phyloP scores from a whole-genome alignment of 345 rosid species.

The Nasturtium officinale region DNA sequence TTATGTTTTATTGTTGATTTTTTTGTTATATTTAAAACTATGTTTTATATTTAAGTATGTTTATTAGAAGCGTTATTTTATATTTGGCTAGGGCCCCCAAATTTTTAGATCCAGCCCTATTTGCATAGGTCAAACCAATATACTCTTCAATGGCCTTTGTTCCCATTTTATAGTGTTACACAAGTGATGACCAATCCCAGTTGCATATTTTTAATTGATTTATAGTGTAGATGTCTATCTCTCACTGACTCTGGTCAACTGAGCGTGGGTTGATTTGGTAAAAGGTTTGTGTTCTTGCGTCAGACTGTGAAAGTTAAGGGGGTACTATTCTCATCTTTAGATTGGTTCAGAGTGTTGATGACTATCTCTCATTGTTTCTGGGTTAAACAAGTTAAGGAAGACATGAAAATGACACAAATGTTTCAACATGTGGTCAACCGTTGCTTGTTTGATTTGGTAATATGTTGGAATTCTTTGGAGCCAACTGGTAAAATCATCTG shows the following conservation, averaged over 20 bases:
- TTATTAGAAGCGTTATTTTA: no score
- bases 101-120: no score
- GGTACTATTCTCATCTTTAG: background rate
- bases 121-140: background rate
- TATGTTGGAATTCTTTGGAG: background rate
- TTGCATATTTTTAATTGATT: background rate
- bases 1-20: no score
- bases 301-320: constrained; percentile 11
- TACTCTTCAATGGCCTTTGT: background rate
- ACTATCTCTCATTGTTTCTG: background rate
- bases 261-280: background rate
- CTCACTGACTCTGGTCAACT: constrained; percentile 4
- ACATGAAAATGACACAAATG: constrained; percentile 26
- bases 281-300: background rate
- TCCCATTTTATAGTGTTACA: background rate
- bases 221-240: background rate
- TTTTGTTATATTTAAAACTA: no score
- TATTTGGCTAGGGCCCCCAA: no score
- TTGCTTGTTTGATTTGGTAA: background rate
- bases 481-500: background rate
- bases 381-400: background rate
- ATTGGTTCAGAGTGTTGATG: background rate
- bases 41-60: no score
- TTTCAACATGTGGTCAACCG: constrained; percentile 15
- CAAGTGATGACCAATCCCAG: background rate